These are phyloP conservation scores for Picochlorum sp. DNA, from an alignment of 139 green algal species.

Conservation along the genomic window DNA sequence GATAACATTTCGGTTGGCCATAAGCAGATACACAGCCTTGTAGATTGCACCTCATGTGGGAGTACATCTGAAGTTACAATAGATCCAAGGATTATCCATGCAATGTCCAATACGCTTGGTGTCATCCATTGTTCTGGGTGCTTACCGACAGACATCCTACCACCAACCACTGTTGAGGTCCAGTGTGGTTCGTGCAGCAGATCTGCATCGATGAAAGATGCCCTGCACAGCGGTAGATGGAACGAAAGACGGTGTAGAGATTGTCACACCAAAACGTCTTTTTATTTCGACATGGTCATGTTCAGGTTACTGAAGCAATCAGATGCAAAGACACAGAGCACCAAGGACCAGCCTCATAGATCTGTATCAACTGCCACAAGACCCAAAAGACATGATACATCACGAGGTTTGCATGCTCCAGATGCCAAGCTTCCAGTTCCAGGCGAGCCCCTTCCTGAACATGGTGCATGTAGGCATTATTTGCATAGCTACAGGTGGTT, in stretches of 20 bases:
- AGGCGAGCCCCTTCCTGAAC: constrained; percentile 38
- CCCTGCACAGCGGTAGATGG: constrained; percentile 8
- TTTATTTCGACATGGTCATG: constrained; percentile 6
- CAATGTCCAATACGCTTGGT: constrained; percentile 22
- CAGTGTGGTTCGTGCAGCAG: constrained; percentile 28
- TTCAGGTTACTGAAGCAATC: neutral
- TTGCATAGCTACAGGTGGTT: constrained; percentile 60
- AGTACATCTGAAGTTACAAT: constrained; percentile 3
- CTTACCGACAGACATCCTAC: constrained; percentile 24
- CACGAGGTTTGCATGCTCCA: neutral
- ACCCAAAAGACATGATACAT: no score
- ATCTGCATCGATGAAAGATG: constrained; percentile 11
- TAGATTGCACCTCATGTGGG: constrained; percentile 21
- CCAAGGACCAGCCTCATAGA: neutral
- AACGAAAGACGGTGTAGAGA: constrained; percentile 9
- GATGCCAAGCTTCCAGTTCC: neutral
- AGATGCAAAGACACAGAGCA: neutral
- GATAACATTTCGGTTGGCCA: neutral
- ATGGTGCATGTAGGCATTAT: constrained; percentile 64
- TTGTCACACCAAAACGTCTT: constrained; percentile 11
- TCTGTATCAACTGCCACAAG: no score
- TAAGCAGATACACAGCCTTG: neutral
- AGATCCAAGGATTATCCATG: constrained; percentile 26
- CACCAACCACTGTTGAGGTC: constrained; percentile 16
- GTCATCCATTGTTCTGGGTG: constrained; percentile 14